A percentile compares a stretch with the other conserved stretches of the same genome.
phyloP scores from a whole-genome alignment of 371 early-diverging fungal genomes.

The Fennellomyces sp. region DNA sequence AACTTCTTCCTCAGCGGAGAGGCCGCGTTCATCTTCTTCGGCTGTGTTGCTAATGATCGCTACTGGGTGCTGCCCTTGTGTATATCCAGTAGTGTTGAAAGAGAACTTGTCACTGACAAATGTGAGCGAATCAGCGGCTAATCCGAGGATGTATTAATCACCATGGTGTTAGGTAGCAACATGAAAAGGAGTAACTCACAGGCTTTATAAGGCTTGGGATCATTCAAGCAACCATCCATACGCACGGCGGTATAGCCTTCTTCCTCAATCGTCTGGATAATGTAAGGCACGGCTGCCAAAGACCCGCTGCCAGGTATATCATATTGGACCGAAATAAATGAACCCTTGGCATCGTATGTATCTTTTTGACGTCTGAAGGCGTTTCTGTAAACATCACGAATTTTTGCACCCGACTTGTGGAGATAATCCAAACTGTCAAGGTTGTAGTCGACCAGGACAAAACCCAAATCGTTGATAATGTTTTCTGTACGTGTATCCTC shows the following conservation, averaged over 20 bases:
- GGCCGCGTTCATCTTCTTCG: constrained; percentile 1
- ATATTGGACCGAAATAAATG: constrained; percentile 48
- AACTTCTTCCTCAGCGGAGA: constrained; percentile 1
- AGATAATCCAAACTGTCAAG: constrained; percentile 52
- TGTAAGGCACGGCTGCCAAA: constrained; percentile 34
- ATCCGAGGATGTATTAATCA: neutral
- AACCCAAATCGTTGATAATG: constrained; percentile 44
- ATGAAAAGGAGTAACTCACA: constrained; percentile 8
- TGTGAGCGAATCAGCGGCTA: constrained; percentile 26
- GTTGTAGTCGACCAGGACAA: constrained; percentile 48
- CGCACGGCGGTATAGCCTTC: constrained; percentile 57
- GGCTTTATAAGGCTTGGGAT: constrained; percentile 52
- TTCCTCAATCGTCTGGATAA: constrained; percentile 48
- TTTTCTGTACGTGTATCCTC: constrained; percentile 40
- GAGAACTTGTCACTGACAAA: constrained; percentile 44
- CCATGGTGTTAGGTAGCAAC: neutral
- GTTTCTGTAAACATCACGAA: constrained; percentile 33
- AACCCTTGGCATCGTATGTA: constrained; percentile 52
- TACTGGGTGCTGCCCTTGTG: constrained; percentile 39
- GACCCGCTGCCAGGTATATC: constrained; percentile 53
- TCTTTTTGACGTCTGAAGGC: constrained; percentile 46
- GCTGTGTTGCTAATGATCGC: neutral
- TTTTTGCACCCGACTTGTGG: constrained; percentile 31
- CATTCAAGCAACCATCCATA: constrained; percentile 54
- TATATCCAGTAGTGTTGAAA: constrained; percentile 41